Base-by-base conservation (phyloP, 768 basidiomycete species). In the Mrakia frigida region DNA sequence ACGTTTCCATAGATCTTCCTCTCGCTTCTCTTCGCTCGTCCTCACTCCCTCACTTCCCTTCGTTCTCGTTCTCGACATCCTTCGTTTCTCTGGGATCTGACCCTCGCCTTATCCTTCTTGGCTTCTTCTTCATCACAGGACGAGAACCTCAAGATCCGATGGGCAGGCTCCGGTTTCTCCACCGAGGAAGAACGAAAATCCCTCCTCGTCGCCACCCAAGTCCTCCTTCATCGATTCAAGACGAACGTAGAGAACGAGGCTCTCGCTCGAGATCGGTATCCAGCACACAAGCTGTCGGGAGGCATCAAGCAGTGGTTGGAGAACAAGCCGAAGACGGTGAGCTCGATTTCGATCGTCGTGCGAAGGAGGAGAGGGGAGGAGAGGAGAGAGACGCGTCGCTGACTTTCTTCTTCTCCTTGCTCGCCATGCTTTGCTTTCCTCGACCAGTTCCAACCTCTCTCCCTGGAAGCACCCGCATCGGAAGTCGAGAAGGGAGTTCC, bases 251-350 rank as follows among this genome's bases (percentile, higher is more conserved):
- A 68, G 14, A 68, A 68, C 65, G 65, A 39, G 37, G 21, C 23
- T 5, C n/a, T 56, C 56, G 56, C 56, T 56, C 56, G n/a, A 25
- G 9, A n/a, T 25, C 23, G 56, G 56, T 56, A n/a, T 18, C 56
- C 56, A 13, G 23, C 56, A n/a, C 56, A 56, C 25, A 56, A 28
- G 56, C 28, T 28, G 2, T 56, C 56, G 56, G 28, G 13, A 28
- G 56, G 6, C 6, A 56, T 56, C 56, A 2, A 28, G n/a, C 25
- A 56, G 13, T 56, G 56, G 56, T 14, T 56, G 56, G n/a, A 9
- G 3, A 28, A 56, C 56, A 56, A 56, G 56, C 56, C 56, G 56
- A 56, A 28, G 25, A 7, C 87, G 92, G 92, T 90, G 80, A 71
- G 80, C 59, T 65, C 21, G 35, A 13, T n/a, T 28, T 28, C 37